Percentiles rank a stretch among this genome's conserved stretches.
These are phyloP conservation scores for Acidiella bohemica DNA, from an alignment of 495 filamentous ascomycete species.

Conservation along the genomic window DNA sequence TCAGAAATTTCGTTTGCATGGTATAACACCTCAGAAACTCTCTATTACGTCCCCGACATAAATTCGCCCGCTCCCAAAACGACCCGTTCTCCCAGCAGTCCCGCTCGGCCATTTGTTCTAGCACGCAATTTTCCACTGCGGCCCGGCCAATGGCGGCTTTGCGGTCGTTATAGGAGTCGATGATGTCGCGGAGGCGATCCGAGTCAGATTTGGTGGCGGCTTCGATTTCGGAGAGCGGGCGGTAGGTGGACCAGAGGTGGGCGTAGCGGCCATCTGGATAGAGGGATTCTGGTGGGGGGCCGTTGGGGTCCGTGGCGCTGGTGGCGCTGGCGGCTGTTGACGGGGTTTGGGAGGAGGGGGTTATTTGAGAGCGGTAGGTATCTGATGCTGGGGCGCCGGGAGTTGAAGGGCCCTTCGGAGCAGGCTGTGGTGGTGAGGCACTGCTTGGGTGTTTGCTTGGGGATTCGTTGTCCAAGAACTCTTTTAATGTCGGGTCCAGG, in stretches of 20 bases:
- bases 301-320: slow-evolving; percentile 32
- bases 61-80: slow-evolving; percentile 44
- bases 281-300: slow-evolving; percentile 44
- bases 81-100: slow-evolving; percentile 60
- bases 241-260: slow-evolving; percentile 83
- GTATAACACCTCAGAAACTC: slow-evolving; percentile 67
- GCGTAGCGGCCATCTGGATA: slow-evolving; percentile 81
- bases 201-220: slow-evolving; percentile 50
- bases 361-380: slow-evolving; percentile 14
- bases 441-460: slow-evolving; percentile 17
- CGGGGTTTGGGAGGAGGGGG: slow-evolving; percentile 2
- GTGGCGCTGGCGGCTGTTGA: neutral
- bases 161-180: slow-evolving; percentile 73
- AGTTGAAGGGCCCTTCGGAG: no score
- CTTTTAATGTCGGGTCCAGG: slow-evolving; percentile 70
- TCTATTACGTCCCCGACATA: slow-evolving; percentile 61
- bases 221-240: slow-evolving; percentile 50
- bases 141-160: slow-evolving; percentile 62
- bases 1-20: slow-evolving; percentile 75
- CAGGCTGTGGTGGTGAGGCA: no score
- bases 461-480: slow-evolving; percentile 67
- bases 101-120: slow-evolving; percentile 63
- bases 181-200: slow-evolving; percentile 58
- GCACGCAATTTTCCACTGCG: slow-evolving; percentile 84
- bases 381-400: slow-evolving; percentile 9